A percentile compares a stretch with the other conserved stretches of the same genome.
phyloP scores from a whole-genome alignment of 495 filamentous ascomycete genomes.

The Staphylotrichum longicolle region DNA sequence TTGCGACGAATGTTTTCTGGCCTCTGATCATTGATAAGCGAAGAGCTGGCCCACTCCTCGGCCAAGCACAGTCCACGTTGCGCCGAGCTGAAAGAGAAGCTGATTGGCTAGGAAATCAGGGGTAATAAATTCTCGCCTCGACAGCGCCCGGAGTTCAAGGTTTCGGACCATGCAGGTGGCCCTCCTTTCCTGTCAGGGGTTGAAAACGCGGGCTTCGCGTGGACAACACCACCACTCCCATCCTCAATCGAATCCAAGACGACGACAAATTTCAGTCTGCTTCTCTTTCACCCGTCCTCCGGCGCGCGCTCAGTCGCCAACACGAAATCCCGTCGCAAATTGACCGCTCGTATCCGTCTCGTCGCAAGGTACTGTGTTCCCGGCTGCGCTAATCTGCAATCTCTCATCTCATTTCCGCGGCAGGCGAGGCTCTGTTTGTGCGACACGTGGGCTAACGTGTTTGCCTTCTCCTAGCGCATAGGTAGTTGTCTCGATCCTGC shows the following conservation, averaged over 20 bases:
- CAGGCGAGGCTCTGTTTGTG: neutral
- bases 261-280: no score
- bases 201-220: conserved; percentile 18
- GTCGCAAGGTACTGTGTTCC: neutral
- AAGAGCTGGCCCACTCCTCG: no score
- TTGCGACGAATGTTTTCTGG: no score
- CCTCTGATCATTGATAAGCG: no score
- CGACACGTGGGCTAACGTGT: conserved; percentile 4
- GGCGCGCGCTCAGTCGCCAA: no score
- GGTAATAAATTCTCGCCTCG: conserved; percentile 22
- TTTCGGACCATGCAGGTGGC: conserved; percentile 22
- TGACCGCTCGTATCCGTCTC: neutral
- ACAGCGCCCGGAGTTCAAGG: conserved; percentile 13
- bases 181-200: conserved; percentile 16
- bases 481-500: neutral
- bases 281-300: no score
- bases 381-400: conserved; percentile 1
- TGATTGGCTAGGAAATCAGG: conserved; percentile 26
- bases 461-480: neutral
- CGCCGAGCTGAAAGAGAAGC: neutral
- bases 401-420: conserved; percentile 9
- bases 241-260: neutral
- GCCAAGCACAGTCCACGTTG: conserved; percentile 8
- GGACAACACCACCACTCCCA: conserved; percentile 14
- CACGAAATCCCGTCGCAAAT: no score